Percentiles rank a stretch among this genome's conserved stretches.
phyloP scores from a whole-genome alignment of 257 asterid species.

The Nemophila menziesii region DNA sequence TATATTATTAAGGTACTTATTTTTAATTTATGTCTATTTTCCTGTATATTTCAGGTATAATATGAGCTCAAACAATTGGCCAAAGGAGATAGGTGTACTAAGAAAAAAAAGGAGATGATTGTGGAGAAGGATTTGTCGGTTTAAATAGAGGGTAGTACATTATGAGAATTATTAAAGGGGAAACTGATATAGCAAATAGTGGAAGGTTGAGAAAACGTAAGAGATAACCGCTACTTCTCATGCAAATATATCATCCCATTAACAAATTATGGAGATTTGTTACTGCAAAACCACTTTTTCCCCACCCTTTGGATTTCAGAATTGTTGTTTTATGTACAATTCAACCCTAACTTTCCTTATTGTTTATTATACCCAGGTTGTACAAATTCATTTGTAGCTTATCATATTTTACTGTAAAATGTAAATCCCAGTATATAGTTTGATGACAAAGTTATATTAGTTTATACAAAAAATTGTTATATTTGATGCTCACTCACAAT shows the following conservation, averaged over 20 bases:
- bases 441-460: no score
- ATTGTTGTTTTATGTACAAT: constrained; percentile 66
- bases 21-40: no score
- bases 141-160: constrained; percentile 64
- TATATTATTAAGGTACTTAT: no score
- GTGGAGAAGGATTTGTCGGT: constrained; percentile 64
- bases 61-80: constrained; percentile 51
- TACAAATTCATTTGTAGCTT: constrained; percentile 1
- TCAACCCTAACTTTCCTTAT: constrained; percentile 26
- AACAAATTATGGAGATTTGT: constrained; percentile 55
- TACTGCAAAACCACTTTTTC: constrained; percentile 49
- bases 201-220: constrained; percentile 39
- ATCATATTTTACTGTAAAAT: background rate
- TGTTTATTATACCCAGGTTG: background rate
- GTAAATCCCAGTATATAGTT: background rate
- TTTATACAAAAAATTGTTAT: background rate
- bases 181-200: constrained; percentile 22
- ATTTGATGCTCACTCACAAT: background rate
- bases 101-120: constrained; percentile 37
- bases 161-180: constrained; percentile 29
- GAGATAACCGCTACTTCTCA: constrained; percentile 39
- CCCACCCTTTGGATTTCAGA: constrained; percentile 47
- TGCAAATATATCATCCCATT: constrained; percentile 68
- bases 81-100: constrained; percentile 53
- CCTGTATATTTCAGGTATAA: constrained; percentile 35